phyloP scores from a whole-genome alignment of 768 basidiomycete species.

The Lactifluus pinguis region DNA sequence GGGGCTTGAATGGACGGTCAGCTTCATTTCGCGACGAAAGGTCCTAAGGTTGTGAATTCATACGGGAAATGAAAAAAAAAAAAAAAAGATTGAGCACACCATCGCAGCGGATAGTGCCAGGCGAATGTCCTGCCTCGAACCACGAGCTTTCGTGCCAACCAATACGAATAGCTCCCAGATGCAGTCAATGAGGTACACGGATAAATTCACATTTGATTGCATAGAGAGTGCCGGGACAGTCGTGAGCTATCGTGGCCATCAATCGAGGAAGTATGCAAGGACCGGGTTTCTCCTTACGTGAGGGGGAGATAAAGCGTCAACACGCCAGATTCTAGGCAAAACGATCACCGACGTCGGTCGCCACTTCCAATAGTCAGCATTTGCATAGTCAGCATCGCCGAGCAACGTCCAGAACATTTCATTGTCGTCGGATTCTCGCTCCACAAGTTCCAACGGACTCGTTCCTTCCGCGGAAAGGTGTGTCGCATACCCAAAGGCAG shows the following conservation, averaged over 20 bases:
- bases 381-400: slow-evolving; percentile 66
- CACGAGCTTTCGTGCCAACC: slow-evolving; percentile 58
- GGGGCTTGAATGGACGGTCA: slow-evolving; percentile 57
- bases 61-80: background rate
- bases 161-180: slow-evolving; percentile 74
- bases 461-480: slow-evolving; percentile 33
- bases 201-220: slow-evolving; percentile 31
- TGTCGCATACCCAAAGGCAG: slow-evolving; percentile 53
- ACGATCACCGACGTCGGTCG: slow-evolving; percentile 31
- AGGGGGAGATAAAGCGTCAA: slow-evolving; percentile 29
- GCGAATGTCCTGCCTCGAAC: slow-evolving; percentile 47
- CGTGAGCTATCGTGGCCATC: slow-evolving; percentile 34
- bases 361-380: slow-evolving; percentile 81
- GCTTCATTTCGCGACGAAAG: slow-evolving; percentile 44
- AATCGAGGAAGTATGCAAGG: background rate
- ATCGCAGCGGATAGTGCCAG: slow-evolving; percentile 49
- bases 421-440: slow-evolving; percentile 58
- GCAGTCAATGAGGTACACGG: slow-evolving; percentile 64
- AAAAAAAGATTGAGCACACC: slow-evolving; percentile 30
- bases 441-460: slow-evolving; percentile 45
- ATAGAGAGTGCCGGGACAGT: slow-evolving; percentile 37
- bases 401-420: slow-evolving; percentile 86
- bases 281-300: background rate
- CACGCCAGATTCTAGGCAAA: slow-evolving; percentile 53
- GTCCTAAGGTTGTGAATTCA: slow-evolving; percentile 31